Evolutionary conservation across 116 monocot genomes (phyloP).

Genomic region (Dioscorea cayenensis): DNA sequence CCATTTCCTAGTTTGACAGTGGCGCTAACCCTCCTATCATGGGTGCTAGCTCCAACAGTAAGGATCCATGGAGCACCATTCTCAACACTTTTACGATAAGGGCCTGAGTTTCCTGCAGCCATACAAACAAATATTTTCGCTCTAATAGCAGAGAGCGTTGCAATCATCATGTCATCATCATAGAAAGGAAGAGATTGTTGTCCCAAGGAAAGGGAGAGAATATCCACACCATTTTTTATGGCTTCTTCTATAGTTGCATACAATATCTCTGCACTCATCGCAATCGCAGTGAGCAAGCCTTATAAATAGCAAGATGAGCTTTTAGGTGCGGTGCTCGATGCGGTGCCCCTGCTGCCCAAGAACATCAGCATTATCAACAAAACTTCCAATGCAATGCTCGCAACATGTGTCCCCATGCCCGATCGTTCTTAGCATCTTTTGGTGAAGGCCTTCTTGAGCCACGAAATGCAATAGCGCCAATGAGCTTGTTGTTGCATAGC

Average conservation of each 20-base stretch:
- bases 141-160: neutral
- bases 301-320: slow-evolving; percentile 18
- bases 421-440: neutral
- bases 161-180: neutral
- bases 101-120: neutral
- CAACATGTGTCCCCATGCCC: slow-evolving; percentile 24
- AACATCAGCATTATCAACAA: slow-evolving; percentile 9
- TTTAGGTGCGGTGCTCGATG: slow-evolving; percentile 13
- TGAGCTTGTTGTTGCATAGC: slow-evolving; percentile 22
- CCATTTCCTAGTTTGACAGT: too few relatives aligned
- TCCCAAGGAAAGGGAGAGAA: neutral
- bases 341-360: slow-evolving; percentile 9
- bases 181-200: neutral
- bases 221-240: slow-evolving; percentile 8
- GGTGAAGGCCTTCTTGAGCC: neutral
- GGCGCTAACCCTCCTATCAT: too few relatives aligned
- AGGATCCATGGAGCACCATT: neutral
- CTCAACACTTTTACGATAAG: neutral
- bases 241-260: slow-evolving; percentile 3
- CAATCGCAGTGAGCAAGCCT: neutral
- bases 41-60: too few relatives aligned
- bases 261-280: neutral
- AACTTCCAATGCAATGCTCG: slow-evolving; percentile 14
- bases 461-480: slow-evolving; percentile 3
- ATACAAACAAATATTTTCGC: neutral